phyloP scores from a whole-genome alignment of 345 rosid species.

The Acer negundo region DNA sequence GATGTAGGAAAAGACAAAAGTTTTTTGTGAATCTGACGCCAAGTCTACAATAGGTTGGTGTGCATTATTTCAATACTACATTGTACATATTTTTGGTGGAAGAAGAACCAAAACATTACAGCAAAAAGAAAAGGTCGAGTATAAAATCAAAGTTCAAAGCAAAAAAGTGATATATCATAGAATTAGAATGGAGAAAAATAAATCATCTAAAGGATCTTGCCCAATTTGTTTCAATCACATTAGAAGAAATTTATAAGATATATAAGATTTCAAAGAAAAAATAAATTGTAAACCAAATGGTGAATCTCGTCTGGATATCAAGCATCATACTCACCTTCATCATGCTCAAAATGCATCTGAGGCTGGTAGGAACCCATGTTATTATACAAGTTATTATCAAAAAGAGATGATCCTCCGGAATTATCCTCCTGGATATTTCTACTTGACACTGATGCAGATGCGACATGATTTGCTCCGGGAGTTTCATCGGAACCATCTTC shows the following conservation, averaged over 20 bases:
- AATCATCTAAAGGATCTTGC: not conserved
- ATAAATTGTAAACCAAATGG: not conserved
- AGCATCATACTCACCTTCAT: slow-evolving; percentile 50
- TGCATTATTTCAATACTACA: not conserved
- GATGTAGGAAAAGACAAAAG: too few relatives aligned
- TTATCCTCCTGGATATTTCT: slow-evolving; percentile 63
- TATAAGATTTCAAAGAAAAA: too few relatives aligned
- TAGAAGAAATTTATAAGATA: not conserved
- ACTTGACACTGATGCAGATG: slow-evolving; percentile 56
- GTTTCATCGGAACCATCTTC: slow-evolving; percentile 56
- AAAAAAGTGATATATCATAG: not conserved
- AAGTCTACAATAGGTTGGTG: not conserved
- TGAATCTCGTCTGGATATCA: not conserved
- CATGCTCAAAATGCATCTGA: slow-evolving; percentile 61
- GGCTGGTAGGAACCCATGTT: slow-evolving; percentile 51
- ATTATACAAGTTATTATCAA: slow-evolving; percentile 51
- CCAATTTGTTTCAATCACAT: not conserved
- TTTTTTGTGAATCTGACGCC: not conserved
- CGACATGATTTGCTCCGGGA: slow-evolving; percentile 40
- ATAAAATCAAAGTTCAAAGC: not conserved
- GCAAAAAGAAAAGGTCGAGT: not conserved
- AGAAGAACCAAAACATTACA: not conserved
- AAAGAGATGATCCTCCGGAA: slow-evolving; percentile 56
- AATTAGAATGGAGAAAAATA: not conserved
- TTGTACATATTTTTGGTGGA: too few relatives aligned